Evolutionary conservation across 2,329 filamentous ascomycete genomes (phyloP), one percentile per base, ranked within the genome.

Genomic region (Aspergillus flavus): DNA sequence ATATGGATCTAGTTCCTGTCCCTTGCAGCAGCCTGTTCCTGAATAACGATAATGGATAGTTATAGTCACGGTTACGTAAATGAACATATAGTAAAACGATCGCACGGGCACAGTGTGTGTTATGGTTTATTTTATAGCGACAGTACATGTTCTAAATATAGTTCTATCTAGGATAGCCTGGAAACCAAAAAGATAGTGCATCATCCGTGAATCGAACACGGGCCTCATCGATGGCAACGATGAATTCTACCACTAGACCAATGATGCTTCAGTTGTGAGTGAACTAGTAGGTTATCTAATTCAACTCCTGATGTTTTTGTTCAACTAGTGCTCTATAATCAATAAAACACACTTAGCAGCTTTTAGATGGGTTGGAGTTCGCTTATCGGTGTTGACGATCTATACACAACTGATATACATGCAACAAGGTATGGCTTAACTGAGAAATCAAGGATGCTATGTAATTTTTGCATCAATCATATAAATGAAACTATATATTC

Each of bases 171-270:
- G 6, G 26, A 28, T 28, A 28, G 26, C 6, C 6, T 5, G 6
- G 1, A 7, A 28, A 28, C 6, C 1, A 36, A 62, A 69, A 69
- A 58, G 61, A 46, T 11, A 62, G 19, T 78, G 76, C 76, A 78
- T 77, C 75, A 76, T 78, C 76, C 76, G 76, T 76, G 76, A 78
- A 78, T 78, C 76, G 76, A 78, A 78, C 76, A 76, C 76, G 76
- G 76, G 76, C 76, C 76, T 78, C 76, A 71, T 78, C 76, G 76
- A 78, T 77, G 75, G 75, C 75, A 77, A 77, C 75, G 75, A 77
- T 71, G 75, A 77, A 76, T 77, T 77, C 75, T 77, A 76, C 75
- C 75, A 77, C 75, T 77, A 77, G 75, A 77, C 74, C 75, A 77
- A 77, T 74, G 72, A 76, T 76, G 75, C 74, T 67, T 21, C 3